Evolutionary conservation across 495 filamentous ascomycete genomes (phyloP), one percentile per base, ranked within the genome.

Genomic region (Penicillium flavigenum): DNA sequence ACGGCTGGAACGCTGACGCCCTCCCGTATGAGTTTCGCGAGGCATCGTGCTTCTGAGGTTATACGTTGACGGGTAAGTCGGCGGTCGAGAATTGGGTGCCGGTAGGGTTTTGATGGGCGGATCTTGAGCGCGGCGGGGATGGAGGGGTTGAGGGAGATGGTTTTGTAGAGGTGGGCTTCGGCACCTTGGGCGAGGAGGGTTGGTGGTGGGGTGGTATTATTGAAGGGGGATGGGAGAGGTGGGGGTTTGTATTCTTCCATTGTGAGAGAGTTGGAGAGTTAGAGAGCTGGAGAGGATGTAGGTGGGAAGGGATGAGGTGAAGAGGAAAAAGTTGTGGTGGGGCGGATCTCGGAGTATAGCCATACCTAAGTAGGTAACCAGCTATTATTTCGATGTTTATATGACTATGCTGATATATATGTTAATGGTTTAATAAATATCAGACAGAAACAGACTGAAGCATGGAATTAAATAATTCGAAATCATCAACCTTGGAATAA

Each of bases 141-240:
- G 56, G 73, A 61, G 55, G 90, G 83, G 14, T 79, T 65, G 63
- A 96, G 88, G 76, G 89, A 92, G 61, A 82, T 85, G 9, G 92
- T 93, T 63, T 83, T 83, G 88, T 92, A 98, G 68, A 98, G 81
- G 65, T 92, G 90, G 46, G 89, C 91, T 83, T 98, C 94, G 71
- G 94, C 94, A 76, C 94, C 94, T 81, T 97, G 94, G 38, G 87
- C 83, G 57, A 97, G 81, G 65, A 94, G 77, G 16, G 76, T 70
- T 59, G 79, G 74, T 47, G 82, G 76, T 17, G 83, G 77, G 63
- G 73, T 57, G 38, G 83, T 80, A 63, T 83, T 73, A 65, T 78
- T 79, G 80, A 90, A 86, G 51, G 83, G 85, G 17, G 78, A 60
- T 20, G 90, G 90, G 60, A 89, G 87, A 54, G 81, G 71, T 36